phyloP scores from a whole-genome alignment of 2,329 filamentous ascomycete genomes.

The Zasmidium angulare region DNA sequence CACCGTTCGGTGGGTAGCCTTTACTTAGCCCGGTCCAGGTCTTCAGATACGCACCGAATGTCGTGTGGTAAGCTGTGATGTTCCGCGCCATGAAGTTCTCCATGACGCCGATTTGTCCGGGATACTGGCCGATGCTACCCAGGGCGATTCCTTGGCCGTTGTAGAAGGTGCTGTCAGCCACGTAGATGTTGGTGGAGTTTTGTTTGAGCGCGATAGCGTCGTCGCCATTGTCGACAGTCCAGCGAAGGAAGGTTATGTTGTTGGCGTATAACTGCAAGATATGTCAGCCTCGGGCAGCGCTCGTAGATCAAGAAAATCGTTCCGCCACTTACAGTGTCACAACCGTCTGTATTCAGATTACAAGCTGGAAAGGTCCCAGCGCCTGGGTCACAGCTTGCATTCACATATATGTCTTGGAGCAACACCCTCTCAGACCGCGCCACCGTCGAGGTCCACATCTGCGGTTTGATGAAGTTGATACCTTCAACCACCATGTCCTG shows the following conservation, averaged over 20 bases:
- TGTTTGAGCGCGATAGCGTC: constrained; percentile 48
- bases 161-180: constrained; percentile 51
- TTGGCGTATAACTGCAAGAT: constrained; percentile 39
- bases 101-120: constrained; percentile 45
- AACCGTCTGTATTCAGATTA: background rate
- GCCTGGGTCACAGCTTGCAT: constrained; percentile 48
- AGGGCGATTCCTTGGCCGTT: constrained; percentile 54
- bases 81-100: constrained; percentile 51
- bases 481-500: constrained; percentile 51
- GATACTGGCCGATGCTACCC: constrained; percentile 34
- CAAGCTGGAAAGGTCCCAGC: background rate
- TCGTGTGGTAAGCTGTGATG: constrained; percentile 28
- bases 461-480: constrained; percentile 55
- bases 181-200: constrained; percentile 54
- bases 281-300: too few relatives aligned
- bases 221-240: constrained; percentile 54
- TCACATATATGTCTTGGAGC: constrained; percentile 54
- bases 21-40: constrained; percentile 54
- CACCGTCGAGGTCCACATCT: constrained; percentile 49
- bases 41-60: constrained; percentile 42
- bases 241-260: constrained; percentile 51
- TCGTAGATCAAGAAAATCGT: too few relatives aligned
- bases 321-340: background rate
- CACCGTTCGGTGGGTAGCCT: constrained; percentile 57
- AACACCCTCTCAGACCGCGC: constrained; percentile 50